Base-by-base conservation (phyloP, 352 stramenopile genomes). In the Phytophthora ohioensis region DNA sequence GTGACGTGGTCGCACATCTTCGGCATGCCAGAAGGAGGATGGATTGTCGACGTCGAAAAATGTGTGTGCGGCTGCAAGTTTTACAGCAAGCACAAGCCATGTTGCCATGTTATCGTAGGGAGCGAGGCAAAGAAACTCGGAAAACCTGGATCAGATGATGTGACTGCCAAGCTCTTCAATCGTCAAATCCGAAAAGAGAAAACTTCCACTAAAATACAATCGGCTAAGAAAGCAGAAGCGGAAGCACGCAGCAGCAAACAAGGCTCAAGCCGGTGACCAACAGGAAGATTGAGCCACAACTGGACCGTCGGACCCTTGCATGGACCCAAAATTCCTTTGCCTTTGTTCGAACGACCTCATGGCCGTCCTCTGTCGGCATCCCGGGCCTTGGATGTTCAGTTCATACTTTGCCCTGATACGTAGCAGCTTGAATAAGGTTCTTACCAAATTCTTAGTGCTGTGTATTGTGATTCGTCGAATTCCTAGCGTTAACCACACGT, bases 21-120 rank as follows among this genome's bases (percentile, higher is more conserved):
- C 5, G 2, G 3, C 13, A 54, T 63, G 42, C 42, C 56, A 17
- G 41, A 35, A 27, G 31, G n/a, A 7, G 42, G 56, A 4, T 63
- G 56, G 56, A 41, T 66, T 2, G 47, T 58, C 2, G 47, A 53
- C 11, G 42, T 63, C 1, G 30, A 55, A 3, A 57, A 51, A 2
- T 57, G 52, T 49, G 32, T 51, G 6, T 57, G 61, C 13, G 31
- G 51, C 0, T 51, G 61, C 15, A 69, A 57, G 13, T 63, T 12
- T 42, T 59, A 46, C 12, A 53, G 31, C 8, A 59, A 67, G 39
- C 15, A 32, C 34, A 54, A 54, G 30, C 59, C 36, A 4, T 67
- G 59, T 17, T 57, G 48, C 12, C 48, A 59, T n/a, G 36, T 59
- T 59, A 46, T 60, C 36, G 39, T 53, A 11, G 27, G 27, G 0